Evolutionary conservation across 371 early-diverging fungal species (phyloP), one percentile per base, ranked within the genome.

Genomic region (Mucor velutinosus): DNA sequence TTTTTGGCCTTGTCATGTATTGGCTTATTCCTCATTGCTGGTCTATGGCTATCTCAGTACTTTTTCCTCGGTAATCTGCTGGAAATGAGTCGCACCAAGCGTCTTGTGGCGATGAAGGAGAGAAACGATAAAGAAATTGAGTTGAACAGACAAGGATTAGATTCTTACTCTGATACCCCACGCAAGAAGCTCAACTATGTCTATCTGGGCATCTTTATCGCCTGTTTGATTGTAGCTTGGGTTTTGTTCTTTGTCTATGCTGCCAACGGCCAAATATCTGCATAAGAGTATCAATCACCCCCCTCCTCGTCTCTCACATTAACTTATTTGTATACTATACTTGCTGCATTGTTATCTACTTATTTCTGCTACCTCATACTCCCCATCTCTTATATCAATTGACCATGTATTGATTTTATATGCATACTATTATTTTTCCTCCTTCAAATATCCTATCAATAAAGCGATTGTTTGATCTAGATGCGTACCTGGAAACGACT

Each of bases 1-100:
- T 89, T 86, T 53, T 65, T 86, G 30, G 67, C 64, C 65, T 11
- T 79, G 17, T 58, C 69, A 14, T 41, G 64, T 57, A 58, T 77
- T 30, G 77, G 77, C 32, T 74, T 77, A 15, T 4, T 73, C 35
- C 47, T 78, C 3, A 78, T 78, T 29, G 30, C 43, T 19, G 27
- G 49, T 0, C 32, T 78, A 4, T 64, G 69, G 64, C 19, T 67
- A 12, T 63, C 65, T 3, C 78, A 78, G 45, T 66, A 66, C 29
- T 33, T 60, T 11, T 73, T 53, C 25, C 59, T 65, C 12, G 64
- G 37, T 11, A 75, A 78, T 32, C 30, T 76, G 12, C 23, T 78
- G 4, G 78, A 78, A 57, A 69, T 63, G 2, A 12, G 70, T 7
- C 76, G 76, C 33, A 39, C 57, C 5, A 69, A 65, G 25, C 78